Percentiles rank a stretch among this genome's conserved stretches.
phyloP scores from a whole-genome alignment of 2,329 filamentous ascomycete species.

The Fusarium floridanum region DNA sequence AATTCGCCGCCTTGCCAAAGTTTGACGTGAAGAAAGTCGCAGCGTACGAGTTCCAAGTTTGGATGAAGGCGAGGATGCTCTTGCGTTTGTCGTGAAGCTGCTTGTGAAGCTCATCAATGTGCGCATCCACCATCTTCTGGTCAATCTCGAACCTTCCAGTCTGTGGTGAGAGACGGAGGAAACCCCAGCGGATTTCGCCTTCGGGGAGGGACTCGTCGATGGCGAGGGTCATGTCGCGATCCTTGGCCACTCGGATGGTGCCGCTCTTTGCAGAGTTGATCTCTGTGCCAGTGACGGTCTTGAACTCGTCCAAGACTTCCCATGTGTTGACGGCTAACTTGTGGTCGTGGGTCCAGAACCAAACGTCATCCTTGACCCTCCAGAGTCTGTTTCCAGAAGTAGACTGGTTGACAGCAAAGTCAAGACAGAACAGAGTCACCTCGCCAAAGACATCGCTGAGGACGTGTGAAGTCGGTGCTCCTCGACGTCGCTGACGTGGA shows the following conservation, averaged over 20 bases:
- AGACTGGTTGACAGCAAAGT: constrained; percentile 72
- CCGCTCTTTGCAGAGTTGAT: constrained; percentile 68
- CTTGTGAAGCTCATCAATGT: constrained; percentile 69
- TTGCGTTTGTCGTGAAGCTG: constrained; percentile 68
- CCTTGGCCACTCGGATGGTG: constrained; percentile 56
- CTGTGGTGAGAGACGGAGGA: constrained; percentile 66
- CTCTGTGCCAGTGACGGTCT: constrained; percentile 65
- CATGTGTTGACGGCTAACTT: constrained; percentile 68
- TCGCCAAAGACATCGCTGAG: constrained; percentile 73
- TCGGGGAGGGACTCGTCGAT: constrained; percentile 56
- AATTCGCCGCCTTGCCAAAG: constrained; percentile 65
- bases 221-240: constrained; percentile 22
- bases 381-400: constrained; percentile 68
- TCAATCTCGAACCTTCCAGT: constrained; percentile 71
- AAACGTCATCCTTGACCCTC: constrained; percentile 74
- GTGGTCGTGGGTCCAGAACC: constrained; percentile 73
- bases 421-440: constrained; percentile 72
- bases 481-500: constrained; percentile 63
- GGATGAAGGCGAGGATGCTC: constrained; percentile 61
- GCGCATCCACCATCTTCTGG: constrained; percentile 67
- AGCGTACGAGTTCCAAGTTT: constrained; percentile 66
- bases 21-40: constrained; percentile 65
- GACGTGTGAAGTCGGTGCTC: constrained; percentile 70
- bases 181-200: constrained; percentile 67
- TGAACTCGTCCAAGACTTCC: constrained; percentile 68